Conservation (phyloP, 1,284 basidiomycete genomes). For the Sphaerobolus stellatus region DNA sequence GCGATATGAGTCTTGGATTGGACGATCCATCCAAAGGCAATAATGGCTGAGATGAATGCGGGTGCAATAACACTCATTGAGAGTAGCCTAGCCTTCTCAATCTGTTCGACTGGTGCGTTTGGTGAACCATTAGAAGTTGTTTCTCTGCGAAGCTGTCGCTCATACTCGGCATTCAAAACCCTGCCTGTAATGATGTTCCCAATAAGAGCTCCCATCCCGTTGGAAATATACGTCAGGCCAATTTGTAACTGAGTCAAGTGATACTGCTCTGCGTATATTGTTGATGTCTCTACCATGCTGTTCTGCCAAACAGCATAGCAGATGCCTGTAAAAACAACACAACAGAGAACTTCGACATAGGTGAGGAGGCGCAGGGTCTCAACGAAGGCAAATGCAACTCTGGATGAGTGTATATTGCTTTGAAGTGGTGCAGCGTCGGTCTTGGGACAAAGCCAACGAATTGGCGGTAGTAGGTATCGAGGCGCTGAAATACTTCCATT, state of each 20-base stretch:
- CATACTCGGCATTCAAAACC: neutral
- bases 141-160: neutral
- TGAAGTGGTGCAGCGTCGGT: neutral
- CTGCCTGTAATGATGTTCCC: neutral
- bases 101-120: neutral
- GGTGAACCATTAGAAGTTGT: too few species aligned
- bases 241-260: neutral
- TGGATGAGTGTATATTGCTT: neutral
- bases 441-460: neutral
- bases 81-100: neutral
- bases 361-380: neutral
- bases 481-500: neutral
- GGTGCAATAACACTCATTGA: neutral
- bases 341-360: neutral
- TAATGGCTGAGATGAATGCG: neutral
- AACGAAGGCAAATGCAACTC: neutral
- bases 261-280: neutral
- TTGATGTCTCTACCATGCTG: slow-evolving; percentile 1
- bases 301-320: slow-evolving; percentile 6
- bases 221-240: neutral
- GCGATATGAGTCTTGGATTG: neutral
- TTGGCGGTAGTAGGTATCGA: neutral
- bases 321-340: neutral
- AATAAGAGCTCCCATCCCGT: neutral
- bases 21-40: neutral